These are phyloP conservation scores for Zostera marina DNA, from an alignment of 116 monocot genomes.

Conservation along the genomic window DNA sequence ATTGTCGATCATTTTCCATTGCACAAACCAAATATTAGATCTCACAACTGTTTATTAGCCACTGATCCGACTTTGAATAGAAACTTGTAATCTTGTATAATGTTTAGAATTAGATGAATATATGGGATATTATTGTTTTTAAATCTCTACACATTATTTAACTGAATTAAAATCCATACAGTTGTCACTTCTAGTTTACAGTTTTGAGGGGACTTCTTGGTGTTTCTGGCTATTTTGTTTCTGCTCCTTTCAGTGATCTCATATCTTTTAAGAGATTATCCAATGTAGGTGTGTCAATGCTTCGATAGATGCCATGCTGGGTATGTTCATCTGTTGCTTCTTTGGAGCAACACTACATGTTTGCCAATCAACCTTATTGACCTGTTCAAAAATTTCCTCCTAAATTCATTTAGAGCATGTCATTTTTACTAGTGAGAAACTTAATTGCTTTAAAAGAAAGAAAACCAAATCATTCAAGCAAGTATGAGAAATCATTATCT, in stretches of 20 bases:
- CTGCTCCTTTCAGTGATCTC: constrained; percentile 11
- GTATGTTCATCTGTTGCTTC: constrained; percentile 15
- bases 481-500: not conserved
- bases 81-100: too few relatives aligned
- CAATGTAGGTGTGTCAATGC: constrained; percentile 15
- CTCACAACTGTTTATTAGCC: too few relatives aligned
- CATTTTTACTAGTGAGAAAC: too few relatives aligned
- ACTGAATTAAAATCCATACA: too few relatives aligned
- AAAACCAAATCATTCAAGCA: not conserved
- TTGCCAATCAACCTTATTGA: constrained; percentile 38
- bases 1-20: too few relatives aligned
- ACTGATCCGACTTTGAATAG: too few relatives aligned
- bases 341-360: constrained; percentile 5
- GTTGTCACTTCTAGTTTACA: constrained; percentile 14
- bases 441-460: too few relatives aligned
- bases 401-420: too few relatives aligned
- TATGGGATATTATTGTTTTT: too few relatives aligned
- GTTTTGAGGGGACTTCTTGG: constrained; percentile 44
- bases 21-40: too few relatives aligned
- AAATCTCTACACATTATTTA: too few relatives aligned
- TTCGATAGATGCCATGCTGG: constrained; percentile 43
- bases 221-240: constrained; percentile 13
- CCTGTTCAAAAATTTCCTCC: constrained; percentile 8
- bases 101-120: too few relatives aligned
- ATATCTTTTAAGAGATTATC: constrained; percentile 14